Evolutionary conservation across 2,329 filamentous ascomycete species (phyloP), one percentile per base, ranked within the genome.

Genomic region (Paecilomyces niveus): DNA sequence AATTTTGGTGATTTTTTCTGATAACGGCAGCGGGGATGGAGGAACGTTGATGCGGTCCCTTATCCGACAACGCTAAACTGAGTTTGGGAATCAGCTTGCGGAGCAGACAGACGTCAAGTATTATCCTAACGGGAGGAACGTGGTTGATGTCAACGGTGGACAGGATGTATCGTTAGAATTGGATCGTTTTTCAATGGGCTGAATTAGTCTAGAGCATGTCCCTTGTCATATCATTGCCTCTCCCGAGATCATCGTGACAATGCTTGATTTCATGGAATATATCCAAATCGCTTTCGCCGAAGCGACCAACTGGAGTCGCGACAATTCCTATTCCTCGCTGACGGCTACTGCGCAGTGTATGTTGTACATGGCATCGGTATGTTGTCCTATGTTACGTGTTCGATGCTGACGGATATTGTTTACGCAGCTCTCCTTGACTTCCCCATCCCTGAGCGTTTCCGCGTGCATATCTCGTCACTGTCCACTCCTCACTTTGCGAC

Each of bases 211-310:
- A 45, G n/a, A 35, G 49, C 32, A 56, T 51, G 24, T n/a, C 35
- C 18, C 13, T 18, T 15, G 26, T n/a, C 9, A 13, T 32, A 29
- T 50, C 33, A n/a, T 26, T 9, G 51, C 53, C 55, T 11, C 22
- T 55, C 39, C 39, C 39, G 39, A 8, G 15, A 18, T 45, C n/a
- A n/a, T 18, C 5, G 39, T 45, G 64, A 80, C 71, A 67, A 97
- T 97, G 92, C 87, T 94, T 79, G 89, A 92, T 78, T 97, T 96
- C 80, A 96, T 97, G 90, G 92, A 96, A 78, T 93, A 95, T 80
- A 88, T 97, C 79, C 91, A 96, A 77, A 84, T 89, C 77, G 89
- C 90, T 69, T 97, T 96, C 78, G 90, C 91, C 74, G 83, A 89
- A 72, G 88, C 89, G 58, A 92, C 92, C 53, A 84, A 88, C 73